Percentiles rank a stretch among this genome's conserved stretches.
phyloP scores from a whole-genome alignment of 129 eudicot genomes.

The Dittrichia graveolens region DNA sequence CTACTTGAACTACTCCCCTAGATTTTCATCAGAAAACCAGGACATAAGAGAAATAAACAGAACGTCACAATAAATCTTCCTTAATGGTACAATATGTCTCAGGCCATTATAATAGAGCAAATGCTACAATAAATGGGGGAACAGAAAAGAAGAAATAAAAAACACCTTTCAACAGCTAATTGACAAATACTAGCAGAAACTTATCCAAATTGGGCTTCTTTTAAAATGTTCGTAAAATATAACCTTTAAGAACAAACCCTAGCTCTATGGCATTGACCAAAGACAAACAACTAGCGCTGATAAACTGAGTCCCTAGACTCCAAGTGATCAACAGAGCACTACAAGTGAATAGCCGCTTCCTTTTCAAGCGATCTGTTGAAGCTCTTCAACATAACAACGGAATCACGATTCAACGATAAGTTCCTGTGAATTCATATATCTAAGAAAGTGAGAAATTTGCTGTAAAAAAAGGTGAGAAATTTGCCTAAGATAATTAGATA shows the following conservation, averaged over 20 bases:
- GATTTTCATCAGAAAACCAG: conserved; percentile 36
- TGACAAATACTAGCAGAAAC: conserved; percentile 12
- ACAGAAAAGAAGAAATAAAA: neutral
- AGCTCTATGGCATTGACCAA: conserved; percentile 27
- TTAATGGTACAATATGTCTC: conserved; percentile 31
- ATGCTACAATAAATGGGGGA: conserved; percentile 16
- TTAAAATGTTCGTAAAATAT: neutral
- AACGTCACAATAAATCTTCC: conserved; percentile 37
- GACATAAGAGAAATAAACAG: conserved; percentile 22
- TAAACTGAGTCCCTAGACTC: conserved; percentile 18
- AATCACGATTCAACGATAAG: conserved; percentile 7
- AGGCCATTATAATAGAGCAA: conserved; percentile 39
- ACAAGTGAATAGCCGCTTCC: conserved; percentile 24
- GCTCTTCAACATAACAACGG: conserved; percentile 21
- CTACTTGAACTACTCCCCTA: conserved; percentile 28
- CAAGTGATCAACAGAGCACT: conserved; percentile 13
- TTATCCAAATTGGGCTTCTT: conserved; percentile 19
- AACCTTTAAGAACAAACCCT: conserved; percentile 30
- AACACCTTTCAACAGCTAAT: conserved; percentile 19
- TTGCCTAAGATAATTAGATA: neutral
- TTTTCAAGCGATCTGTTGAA: conserved; percentile 24
- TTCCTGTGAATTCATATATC: neutral
- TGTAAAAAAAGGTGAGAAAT: too few relatives aligned
- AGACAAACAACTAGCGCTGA: conserved; percentile 20
- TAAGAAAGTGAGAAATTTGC: neutral